A percentile compares a stretch with the other conserved stretches of the same genome.
These are phyloP conservation scores for Plantago lanceolata DNA, from an alignment of 305 asterid species.

Conservation along the genomic window DNA sequence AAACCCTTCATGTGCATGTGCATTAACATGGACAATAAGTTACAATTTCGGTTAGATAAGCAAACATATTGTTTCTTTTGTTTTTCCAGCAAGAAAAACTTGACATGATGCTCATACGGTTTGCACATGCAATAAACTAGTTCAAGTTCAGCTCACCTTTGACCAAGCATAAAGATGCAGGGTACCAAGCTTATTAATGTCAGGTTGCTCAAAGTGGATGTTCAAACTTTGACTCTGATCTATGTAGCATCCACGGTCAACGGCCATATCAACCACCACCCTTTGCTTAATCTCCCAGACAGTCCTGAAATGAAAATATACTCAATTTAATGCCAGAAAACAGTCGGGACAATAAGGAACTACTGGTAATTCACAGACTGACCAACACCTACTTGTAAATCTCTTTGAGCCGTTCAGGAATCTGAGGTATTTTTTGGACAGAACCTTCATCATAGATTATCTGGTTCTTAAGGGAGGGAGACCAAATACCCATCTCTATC, in stretches of 20 bases:
- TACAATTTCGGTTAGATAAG: background rate
- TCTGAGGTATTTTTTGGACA: slow-evolving; percentile 57
- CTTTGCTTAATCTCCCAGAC: slow-evolving; percentile 95
- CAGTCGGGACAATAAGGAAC: background rate
- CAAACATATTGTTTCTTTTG: too few species aligned
- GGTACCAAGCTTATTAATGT: slow-evolving; percentile 22
- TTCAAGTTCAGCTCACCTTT: slow-evolving; percentile 34
- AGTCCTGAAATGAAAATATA: slow-evolving; percentile 45
- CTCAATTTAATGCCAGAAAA: slow-evolving; percentile 6
- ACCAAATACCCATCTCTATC: slow-evolving; percentile 93
- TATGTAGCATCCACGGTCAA: slow-evolving; percentile 81
- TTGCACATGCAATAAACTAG: background rate
- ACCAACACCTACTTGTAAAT: slow-evolving; percentile 64
- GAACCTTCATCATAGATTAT: slow-evolving; percentile 86
- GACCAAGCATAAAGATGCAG: slow-evolving; percentile 88
- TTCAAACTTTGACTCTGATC: slow-evolving; percentile 44
- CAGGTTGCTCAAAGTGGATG: slow-evolving; percentile 93
- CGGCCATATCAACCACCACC: slow-evolving; percentile 88
- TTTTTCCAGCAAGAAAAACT: background rate
- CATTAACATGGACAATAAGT: background rate
- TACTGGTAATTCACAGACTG: slow-evolving; percentile 2
- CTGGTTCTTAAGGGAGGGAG: slow-evolving; percentile 70
- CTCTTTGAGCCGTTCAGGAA: slow-evolving; percentile 64
- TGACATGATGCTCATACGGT: background rate
- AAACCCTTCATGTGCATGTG: too few species aligned